Percentiles rank a stretch among this genome's conserved stretches.
These are phyloP conservation scores for Psilocybe sp. DNA, from an alignment of 768 basidiomycete genomes.

Conservation along the genomic window DNA sequence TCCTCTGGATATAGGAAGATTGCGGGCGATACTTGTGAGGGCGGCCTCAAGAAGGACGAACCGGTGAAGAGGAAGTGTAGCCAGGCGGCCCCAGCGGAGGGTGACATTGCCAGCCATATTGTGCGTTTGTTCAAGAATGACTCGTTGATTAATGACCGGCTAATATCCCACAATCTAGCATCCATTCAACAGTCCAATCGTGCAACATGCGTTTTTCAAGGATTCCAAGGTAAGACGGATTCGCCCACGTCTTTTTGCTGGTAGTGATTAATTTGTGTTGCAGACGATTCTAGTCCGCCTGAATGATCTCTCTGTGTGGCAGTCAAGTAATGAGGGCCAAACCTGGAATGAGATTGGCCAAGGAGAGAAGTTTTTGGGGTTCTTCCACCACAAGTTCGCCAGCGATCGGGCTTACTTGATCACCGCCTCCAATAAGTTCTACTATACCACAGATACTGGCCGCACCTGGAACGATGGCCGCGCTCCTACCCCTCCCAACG, in stretches of 20 bases:
- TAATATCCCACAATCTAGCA: slow-evolving; percentile 3
- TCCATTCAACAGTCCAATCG: slow-evolving; percentile 60
- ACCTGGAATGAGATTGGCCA: slow-evolving; percentile 73
- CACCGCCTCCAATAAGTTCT: slow-evolving; percentile 61
- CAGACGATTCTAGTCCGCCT: slow-evolving; percentile 85
- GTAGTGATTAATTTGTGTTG: slow-evolving; percentile 6
- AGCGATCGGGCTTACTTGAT: slow-evolving; percentile 88
- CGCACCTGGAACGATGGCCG: slow-evolving; percentile 56
- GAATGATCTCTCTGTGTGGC: slow-evolving; percentile 78
- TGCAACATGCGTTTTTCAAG: slow-evolving; percentile 84
- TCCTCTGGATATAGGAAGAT: slow-evolving; percentile 92
- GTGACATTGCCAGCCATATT: slow-evolving; percentile 77
- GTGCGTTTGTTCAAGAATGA: slow-evolving; percentile 37
- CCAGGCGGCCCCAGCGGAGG: slow-evolving; percentile 65
- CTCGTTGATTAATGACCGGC: neutral
- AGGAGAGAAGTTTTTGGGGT: slow-evolving; percentile 67
- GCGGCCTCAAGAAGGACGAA: slow-evolving; percentile 71
- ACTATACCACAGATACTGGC: slow-evolving; percentile 84
- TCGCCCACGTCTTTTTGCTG: neutral
- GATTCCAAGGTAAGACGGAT: slow-evolving; percentile 56
- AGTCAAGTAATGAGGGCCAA: slow-evolving; percentile 94
- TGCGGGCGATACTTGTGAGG: slow-evolving; percentile 86
- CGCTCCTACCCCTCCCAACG: slow-evolving; percentile 75
- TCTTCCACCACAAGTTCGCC: slow-evolving; percentile 83
- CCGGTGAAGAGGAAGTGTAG: slow-evolving; percentile 66